Base-by-base conservation (phyloP, 257 asterid species). In the Nyctanthes arbortristis region DNA sequence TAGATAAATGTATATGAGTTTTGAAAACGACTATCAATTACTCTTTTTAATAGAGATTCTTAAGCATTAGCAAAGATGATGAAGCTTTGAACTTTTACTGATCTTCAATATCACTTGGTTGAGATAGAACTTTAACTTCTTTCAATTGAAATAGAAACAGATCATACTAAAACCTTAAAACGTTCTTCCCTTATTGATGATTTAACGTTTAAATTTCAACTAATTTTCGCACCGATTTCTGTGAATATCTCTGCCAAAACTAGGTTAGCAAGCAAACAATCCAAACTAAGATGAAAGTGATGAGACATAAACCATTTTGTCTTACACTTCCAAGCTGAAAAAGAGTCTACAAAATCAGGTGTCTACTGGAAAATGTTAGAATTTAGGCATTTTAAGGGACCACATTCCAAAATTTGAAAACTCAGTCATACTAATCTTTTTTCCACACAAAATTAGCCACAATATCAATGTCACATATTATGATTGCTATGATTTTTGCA, bases 321-420 rank as follows among this genome's bases (percentile, higher is more conserved):
- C 34, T 73, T 61, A 76, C 65, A 61, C 61, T 58, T 61, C 54
- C 62, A 64, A 33, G 70, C 73, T 37, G 37, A 73, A 72, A 75
- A 49, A 40, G 72, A 66, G 82, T 70, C 73, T 63, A 39, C 74
- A 66, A 68, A 47, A 55, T 78, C 78, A 75, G 78, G 70, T 39
- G 67, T 72, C 16, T 56, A 66, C 64, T 49, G 69, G 28, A 59
- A 73, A 71, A 81, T 71, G 68, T 76, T 76, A 63, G 80, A 79
- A 76, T 70, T 81, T 68, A 72, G 60, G 61, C 70, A 66, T 75
- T 65, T 49, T 27, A 12, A 36, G 63, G 82, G 84, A 76, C 84
- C 84, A 73, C 81, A 56, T 29, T 47, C 39, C 31, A 16, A 11
- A 32, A 24, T 13, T 13, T 55, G 67, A 80, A 63, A 63, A 71